phyloP scores from a whole-genome alignment of 805 yeast species.

The Pichia eremophila region DNA sequence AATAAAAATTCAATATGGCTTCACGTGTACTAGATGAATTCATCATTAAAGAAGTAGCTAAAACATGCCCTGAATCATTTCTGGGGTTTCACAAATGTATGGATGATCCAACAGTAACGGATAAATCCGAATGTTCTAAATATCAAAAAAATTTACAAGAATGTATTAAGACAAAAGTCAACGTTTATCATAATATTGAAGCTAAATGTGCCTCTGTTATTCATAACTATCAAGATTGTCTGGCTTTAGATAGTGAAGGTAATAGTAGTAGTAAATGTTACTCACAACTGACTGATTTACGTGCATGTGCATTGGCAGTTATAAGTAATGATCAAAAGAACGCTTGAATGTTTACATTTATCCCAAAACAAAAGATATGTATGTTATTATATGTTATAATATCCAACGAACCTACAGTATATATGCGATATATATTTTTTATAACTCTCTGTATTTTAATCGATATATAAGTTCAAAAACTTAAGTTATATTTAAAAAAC shows the following conservation, averaged over 20 bases:
- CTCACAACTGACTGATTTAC: constrained; percentile 41
- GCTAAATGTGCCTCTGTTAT: constrained; percentile 48
- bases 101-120: constrained; percentile 39
- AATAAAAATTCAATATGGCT: constrained; percentile 20
- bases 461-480: too few species aligned
- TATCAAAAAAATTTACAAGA: constrained; percentile 49
- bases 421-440: too few species aligned
- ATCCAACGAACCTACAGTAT: not conserved
- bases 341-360: too few species aligned
- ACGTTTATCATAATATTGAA: constrained; percentile 63
- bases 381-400: not conserved
- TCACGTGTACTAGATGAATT: constrained; percentile 55
- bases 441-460: too few species aligned
- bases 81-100: constrained; percentile 68
- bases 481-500: too few species aligned
- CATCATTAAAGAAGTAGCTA: constrained; percentile 70
- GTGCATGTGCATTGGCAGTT: constrained; percentile 37
- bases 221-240: constrained; percentile 58
- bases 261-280: constrained; percentile 42
- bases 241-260: constrained; percentile 33
- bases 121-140: constrained; percentile 38
- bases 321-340: not conserved
- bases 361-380: not conserved
- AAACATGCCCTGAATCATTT: constrained; percentile 65
- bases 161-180: constrained; percentile 59